phyloP scores from a whole-genome alignment of 495 filamentous ascomycete species.

The Opeltia flavorubescens region DNA sequence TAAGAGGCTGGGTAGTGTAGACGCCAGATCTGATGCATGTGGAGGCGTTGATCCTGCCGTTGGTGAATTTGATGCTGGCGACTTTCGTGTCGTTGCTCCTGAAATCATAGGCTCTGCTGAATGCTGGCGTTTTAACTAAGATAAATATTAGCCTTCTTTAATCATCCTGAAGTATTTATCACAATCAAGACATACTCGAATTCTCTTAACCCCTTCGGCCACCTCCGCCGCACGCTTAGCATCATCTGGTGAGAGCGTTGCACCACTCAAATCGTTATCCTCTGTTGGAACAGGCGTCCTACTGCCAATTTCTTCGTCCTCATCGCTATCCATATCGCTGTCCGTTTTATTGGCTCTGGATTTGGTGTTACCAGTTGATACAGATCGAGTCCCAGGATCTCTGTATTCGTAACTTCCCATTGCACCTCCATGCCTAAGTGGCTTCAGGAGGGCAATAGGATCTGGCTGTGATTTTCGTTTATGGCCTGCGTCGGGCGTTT shows the following conservation, averaged over 20 bases:
- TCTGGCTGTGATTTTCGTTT: conserved; percentile 67
- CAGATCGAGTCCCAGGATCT: conserved; percentile 41
- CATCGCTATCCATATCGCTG: conserved; percentile 62
- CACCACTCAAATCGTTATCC: conserved; percentile 49
- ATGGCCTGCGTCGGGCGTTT: conserved; percentile 34
- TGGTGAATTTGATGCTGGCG: conserved; percentile 32
- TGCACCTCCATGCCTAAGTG: conserved; percentile 65
- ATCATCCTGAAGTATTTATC: neutral
- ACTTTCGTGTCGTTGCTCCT: conserved; percentile 23
- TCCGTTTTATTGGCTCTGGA: conserved; percentile 35
- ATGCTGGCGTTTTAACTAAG: conserved; percentile 86
- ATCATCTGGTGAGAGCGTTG: conserved; percentile 58
- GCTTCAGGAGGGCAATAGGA: conserved; percentile 73
- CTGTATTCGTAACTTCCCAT: conserved; percentile 87
- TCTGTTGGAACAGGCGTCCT: conserved; percentile 38
- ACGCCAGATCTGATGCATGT: conserved; percentile 15
- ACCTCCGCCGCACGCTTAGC: conserved; percentile 71
- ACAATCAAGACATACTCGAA: conserved; percentile 51
- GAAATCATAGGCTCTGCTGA: conserved; percentile 58
- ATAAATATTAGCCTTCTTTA: neutral
- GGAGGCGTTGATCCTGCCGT: conserved; percentile 31
- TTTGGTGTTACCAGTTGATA: conserved; percentile 37
- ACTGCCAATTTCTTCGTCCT: conserved; percentile 42
- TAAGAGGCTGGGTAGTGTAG: conserved; percentile 18
- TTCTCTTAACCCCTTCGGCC: conserved; percentile 79